Base-by-base conservation (phyloP, 2,329 filamentous ascomycete genomes). In the Sporothrix brasiliensis region DNA sequence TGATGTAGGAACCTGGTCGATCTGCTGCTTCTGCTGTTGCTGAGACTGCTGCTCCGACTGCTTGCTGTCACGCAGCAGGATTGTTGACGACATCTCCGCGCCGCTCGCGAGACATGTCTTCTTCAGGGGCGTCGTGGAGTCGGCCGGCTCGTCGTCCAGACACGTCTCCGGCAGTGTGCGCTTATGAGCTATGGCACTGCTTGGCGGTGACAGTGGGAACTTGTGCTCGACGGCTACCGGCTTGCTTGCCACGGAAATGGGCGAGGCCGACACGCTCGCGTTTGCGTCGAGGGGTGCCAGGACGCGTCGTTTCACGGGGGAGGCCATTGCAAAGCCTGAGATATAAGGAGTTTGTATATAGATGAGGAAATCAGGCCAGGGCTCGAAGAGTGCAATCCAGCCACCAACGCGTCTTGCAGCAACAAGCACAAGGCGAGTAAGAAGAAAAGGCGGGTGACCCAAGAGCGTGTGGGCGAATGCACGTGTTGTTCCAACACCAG, bases 241-340 rank as follows among this genome's bases (percentile, higher is more conserved):
- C 44, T 61, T 54, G 52, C 54, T 39, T 19, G 21, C 52, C 2
- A 61, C n/a, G 39, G 71, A 54, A 58, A 74, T 70, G 67, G 75
- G 71, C 50, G 71, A 63, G 74, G 77, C 71, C 78, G 63, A 13
- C 47, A 79, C 49, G 78, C 77, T 76, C 6, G 80, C 80, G 79
- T 85, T 85, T 69, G 80, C 80, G 77, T 85, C 79, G 67, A 84
- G 78, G 27, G 81, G 77, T 67, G 80, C 83, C 53, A 85, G 81
- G 72, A 81, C 83, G 81, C 83, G 83, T 81, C 82, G 79, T 76
- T 83, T 85, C 50, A 76, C 73, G 13, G 83, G 83, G 54, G 79
- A 78, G 44, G 77, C 72, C 69, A 73, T 73, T 39, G 67, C 19
- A 56, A 58, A 7, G 53, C n/a, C 21, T 39, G 27, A 10, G 19